These are phyloP conservation scores for Fusarium sp. DNA, from an alignment of 2,329 filamentous ascomycete species.

Conservation along the genomic window DNA sequence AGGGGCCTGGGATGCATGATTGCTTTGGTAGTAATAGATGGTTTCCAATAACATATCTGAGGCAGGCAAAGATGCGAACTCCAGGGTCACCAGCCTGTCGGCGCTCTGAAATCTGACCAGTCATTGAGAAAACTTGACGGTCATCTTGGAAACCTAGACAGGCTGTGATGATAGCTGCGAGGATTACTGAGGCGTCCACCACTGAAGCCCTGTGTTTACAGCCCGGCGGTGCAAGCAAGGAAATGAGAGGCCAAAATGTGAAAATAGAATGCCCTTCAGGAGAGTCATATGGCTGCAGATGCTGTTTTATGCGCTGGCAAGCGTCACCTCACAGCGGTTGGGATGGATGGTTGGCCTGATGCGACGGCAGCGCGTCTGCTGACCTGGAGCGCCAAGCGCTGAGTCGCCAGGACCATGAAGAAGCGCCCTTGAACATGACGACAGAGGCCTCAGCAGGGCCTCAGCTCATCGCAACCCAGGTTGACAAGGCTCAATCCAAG, in stretches of 20 bases:
- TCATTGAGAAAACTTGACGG: slow-evolving; percentile 36
- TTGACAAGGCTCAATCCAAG: slow-evolving; percentile 34
- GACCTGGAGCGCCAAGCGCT: slow-evolving; percentile 38
- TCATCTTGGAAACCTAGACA: slow-evolving; percentile 31
- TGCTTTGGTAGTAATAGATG: slow-evolving; percentile 5
- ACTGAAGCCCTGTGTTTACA: slow-evolving; percentile 8
- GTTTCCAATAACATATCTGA: neutral
- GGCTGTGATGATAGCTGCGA: slow-evolving; percentile 25
- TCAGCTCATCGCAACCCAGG: slow-evolving; percentile 18
- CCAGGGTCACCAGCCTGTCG: slow-evolving; percentile 14
- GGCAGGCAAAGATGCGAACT: slow-evolving; percentile 22
- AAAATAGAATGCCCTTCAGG: slow-evolving; percentile 15
- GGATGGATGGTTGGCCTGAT: slow-evolving; percentile 30
- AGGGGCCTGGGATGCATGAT: neutral
- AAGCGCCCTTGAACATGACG: slow-evolving; percentile 41
- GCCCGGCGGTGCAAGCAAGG: slow-evolving; percentile 24
- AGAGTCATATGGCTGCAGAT: slow-evolving; percentile 42
- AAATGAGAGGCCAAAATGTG: slow-evolving; percentile 33
- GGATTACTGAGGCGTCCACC: slow-evolving; percentile 8
- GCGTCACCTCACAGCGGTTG: slow-evolving; percentile 24
- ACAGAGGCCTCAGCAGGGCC: slow-evolving; percentile 37
- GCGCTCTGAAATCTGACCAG: slow-evolving; percentile 34
- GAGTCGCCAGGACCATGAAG: slow-evolving; percentile 40
- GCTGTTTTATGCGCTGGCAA: slow-evolving; percentile 46
- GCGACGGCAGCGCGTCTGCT: slow-evolving; percentile 38